These are phyloP conservation scores for Sporothrix brasiliensis DNA, from an alignment of 2,329 filamentous ascomycete genomes.

Conservation along the genomic window DNA sequence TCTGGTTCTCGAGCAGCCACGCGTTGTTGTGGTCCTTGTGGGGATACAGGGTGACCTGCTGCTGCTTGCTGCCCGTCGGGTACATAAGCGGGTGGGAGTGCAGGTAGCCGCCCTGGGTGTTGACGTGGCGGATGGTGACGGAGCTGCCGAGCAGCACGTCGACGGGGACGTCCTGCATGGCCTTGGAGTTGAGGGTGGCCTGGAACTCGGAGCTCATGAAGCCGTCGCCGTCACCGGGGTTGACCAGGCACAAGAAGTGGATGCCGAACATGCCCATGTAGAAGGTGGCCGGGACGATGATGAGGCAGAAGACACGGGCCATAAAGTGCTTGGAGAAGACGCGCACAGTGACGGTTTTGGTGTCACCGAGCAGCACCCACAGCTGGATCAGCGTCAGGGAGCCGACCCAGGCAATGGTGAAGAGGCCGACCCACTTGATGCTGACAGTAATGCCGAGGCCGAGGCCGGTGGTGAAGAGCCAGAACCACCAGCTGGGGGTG, in stretches of 20 bases:
- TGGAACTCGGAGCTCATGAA: constrained; percentile 99
- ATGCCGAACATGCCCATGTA: constrained; percentile 98
- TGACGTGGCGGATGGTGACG: constrained; percentile 85
- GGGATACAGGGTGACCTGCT: constrained; percentile 96
- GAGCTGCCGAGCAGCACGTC: constrained; percentile 89
- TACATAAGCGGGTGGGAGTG: constrained; percentile 99
- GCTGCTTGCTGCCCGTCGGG: constrained; percentile 94
- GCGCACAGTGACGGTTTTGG: constrained; percentile 79
- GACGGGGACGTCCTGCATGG: constrained; percentile 91
- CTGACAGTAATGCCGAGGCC: constrained; percentile 87
- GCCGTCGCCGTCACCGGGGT: constrained; percentile 95
- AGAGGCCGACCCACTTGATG: constrained; percentile 98
- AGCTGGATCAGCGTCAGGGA: constrained; percentile 87
- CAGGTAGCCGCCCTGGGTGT: constrained; percentile 96
- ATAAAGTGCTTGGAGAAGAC: constrained; percentile 93
- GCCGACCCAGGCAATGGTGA: constrained; percentile 98
- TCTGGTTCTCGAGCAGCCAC: constrained; percentile 94
- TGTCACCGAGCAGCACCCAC: constrained; percentile 91
- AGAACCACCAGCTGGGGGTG: constrained; percentile 94
- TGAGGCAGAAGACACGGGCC: constrained; percentile 86
- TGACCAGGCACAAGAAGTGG: constrained; percentile 89
- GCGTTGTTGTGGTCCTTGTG: constrained; percentile 99
- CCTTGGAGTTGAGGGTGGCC: constrained; percentile 92
- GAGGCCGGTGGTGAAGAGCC: constrained; percentile 83
- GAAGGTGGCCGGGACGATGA: constrained; percentile 84